Evolutionary conservation across 768 basidiomycete genomes (phyloP).

Genomic region (Hygrocybe punicea): DNA sequence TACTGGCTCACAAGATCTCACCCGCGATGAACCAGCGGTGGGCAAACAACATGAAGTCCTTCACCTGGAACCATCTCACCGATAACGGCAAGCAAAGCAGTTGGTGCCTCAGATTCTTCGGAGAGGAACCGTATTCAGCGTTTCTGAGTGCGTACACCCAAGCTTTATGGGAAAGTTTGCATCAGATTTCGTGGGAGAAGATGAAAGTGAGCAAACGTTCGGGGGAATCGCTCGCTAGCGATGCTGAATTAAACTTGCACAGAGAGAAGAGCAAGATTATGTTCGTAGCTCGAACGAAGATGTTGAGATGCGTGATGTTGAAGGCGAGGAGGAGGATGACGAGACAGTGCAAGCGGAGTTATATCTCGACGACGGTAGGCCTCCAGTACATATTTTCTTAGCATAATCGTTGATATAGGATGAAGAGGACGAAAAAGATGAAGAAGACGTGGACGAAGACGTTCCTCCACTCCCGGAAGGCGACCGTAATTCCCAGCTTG

Average conservation of each 20-base stretch:
- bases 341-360: constrained; percentile 68
- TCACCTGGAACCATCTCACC: constrained; percentile 84
- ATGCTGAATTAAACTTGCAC: constrained; percentile 4
- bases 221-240: not conserved
- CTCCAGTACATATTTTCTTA: not conserved
- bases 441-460: constrained; percentile 38
- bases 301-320: constrained; percentile 80
- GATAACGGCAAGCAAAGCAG: constrained; percentile 57
- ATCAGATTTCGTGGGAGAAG: constrained; percentile 73
- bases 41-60: constrained; percentile 57
- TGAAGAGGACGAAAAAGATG: constrained; percentile 39
- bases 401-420: constrained; percentile 24
- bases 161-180: constrained; percentile 77
- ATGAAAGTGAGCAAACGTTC: constrained; percentile 55
- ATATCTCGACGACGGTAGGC: constrained; percentile 58
- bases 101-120: constrained; percentile 77
- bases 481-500: constrained; percentile 82
- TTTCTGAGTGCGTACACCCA: constrained; percentile 65
- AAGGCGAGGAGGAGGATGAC: constrained; percentile 71
- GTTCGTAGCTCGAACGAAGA: constrained; percentile 77
- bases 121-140: constrained; percentile 50
- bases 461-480: constrained; percentile 45
- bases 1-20: constrained; percentile 60
- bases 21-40: constrained; percentile 71
- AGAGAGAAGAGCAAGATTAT: constrained; percentile 87